These are phyloP conservation scores for Rhodosorus marinus DNA, from an alignment of 23 red algal genomes.

Conservation along the genomic window DNA sequence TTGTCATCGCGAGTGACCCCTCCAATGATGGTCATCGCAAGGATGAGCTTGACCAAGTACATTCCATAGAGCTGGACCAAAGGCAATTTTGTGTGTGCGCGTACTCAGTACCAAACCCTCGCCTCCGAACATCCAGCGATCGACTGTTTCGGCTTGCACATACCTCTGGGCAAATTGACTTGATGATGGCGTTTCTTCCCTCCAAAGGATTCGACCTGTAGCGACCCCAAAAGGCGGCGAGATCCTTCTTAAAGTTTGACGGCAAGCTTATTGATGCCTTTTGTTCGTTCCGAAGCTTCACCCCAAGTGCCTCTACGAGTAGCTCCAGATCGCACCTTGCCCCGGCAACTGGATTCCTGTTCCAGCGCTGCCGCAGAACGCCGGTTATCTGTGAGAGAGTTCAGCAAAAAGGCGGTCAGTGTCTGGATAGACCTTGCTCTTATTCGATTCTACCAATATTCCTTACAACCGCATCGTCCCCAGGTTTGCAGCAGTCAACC, in stretches of 20 bases:
- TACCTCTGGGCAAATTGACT: slow-evolving; percentile 74
- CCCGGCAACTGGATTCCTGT: too few species aligned
- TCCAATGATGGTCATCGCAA: slow-evolving; percentile 70
- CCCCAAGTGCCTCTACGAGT: slow-evolving; percentile 41
- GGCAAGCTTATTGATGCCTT: slow-evolving; percentile 5
- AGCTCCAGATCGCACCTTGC: slow-evolving; percentile 62
- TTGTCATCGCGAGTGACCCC: slow-evolving; percentile 51
- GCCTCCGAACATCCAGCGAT: too few species aligned
- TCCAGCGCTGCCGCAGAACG: too few species aligned
- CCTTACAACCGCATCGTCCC: slow-evolving; percentile 71
- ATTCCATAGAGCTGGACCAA: slow-evolving; percentile 95
- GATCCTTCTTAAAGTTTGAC: background rate
- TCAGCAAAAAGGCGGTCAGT: background rate
- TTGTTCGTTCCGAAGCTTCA: slow-evolving; percentile 54
- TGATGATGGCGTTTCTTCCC: slow-evolving; percentile 49
- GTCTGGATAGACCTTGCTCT: background rate
- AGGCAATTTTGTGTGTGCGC: too few species aligned
- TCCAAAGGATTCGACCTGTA: slow-evolving; percentile 11
- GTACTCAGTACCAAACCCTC: too few species aligned
- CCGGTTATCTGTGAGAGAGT: slow-evolving; percentile 1
- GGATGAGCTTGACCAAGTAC: slow-evolving; percentile 76
- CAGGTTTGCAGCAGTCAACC: slow-evolving; percentile 72
- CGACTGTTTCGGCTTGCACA: too few species aligned
- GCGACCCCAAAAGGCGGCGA: slow-evolving; percentile 4
- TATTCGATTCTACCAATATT: slow-evolving; percentile 1